Evolutionary conservation across 768 basidiomycete genomes (phyloP).

Genomic region (Leccinum imitatum): DNA sequence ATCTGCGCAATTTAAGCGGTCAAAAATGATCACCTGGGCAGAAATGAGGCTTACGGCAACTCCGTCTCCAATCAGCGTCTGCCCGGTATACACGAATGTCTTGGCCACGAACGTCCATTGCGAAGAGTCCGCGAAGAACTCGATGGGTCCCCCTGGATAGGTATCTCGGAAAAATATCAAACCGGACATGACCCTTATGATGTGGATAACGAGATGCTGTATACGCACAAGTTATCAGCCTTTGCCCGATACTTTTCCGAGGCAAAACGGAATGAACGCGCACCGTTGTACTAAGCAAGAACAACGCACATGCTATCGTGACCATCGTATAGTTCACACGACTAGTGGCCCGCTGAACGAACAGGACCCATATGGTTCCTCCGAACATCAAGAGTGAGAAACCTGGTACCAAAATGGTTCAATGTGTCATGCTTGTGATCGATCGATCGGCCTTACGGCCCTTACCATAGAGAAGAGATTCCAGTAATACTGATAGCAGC

Average conservation of each 20-base stretch:
- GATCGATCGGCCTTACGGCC: not conserved
- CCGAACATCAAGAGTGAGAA: conserved; percentile 1
- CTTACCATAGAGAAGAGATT: not conserved
- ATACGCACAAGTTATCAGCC: not conserved
- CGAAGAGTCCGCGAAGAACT: not conserved
- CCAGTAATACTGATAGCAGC: not conserved
- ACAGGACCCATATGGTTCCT: not conserved
- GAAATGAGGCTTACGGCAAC: not conserved
- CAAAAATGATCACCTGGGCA: not conserved
- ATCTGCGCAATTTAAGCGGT: not conserved
- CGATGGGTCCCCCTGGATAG: not conserved
- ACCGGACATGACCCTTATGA: not conserved
- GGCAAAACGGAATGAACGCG: not conserved
- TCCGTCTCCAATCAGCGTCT: not conserved
- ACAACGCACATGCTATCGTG: not conserved
- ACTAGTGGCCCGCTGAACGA: not conserved
- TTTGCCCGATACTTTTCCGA: no score
- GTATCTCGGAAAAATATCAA: not conserved
- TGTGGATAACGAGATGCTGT: not conserved
- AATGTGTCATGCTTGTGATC: no score
- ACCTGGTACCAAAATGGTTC: not conserved
- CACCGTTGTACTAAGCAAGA: not conserved
- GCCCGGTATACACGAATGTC: not conserved
- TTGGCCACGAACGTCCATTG: not conserved
- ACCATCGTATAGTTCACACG: not conserved